Evolutionary conservation across 768 basidiomycete species (phyloP).

Genomic region (Coprinellus aureogranulatus): DNA sequence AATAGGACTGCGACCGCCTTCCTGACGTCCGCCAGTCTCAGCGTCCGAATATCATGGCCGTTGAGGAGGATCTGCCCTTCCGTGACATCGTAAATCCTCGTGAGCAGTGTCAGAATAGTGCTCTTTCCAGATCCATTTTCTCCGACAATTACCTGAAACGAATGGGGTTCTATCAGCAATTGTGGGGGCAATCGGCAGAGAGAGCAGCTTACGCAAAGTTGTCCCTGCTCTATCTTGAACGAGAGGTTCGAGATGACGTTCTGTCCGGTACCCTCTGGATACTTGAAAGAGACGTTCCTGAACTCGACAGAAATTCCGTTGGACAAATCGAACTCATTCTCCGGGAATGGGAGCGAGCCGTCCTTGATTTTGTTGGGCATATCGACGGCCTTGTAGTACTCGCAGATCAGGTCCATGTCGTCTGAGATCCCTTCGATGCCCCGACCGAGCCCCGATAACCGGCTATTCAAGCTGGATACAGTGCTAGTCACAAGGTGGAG

Average conservation of each 20-base stretch:
- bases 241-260: neutral
- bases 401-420: constrained; percentile 50
- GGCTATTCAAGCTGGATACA: constrained; percentile 46
- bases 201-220: neutral
- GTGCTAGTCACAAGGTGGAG: constrained; percentile 57
- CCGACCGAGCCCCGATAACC: constrained; percentile 48
- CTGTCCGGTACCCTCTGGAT: neutral
- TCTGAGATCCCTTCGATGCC: constrained; percentile 57
- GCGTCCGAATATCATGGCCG: constrained; percentile 56
- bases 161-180: neutral
- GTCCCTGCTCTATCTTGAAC: constrained; percentile 3
- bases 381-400: constrained; percentile 58
- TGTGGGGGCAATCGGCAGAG: neutral
- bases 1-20: constrained; percentile 68
- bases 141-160: constrained; percentile 29
- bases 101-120: constrained; percentile 72
- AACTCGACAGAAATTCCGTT: neutral
- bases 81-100: constrained; percentile 65
- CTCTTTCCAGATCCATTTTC: constrained; percentile 80
- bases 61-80: constrained; percentile 71
- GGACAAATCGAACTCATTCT: constrained; percentile 14
- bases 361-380: constrained; percentile 61
- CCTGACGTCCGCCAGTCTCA: constrained; percentile 63
- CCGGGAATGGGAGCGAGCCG: constrained; percentile 39
- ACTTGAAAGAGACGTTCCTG: neutral